Evolutionary conservation across 306 rosid genomes (phyloP).

Genomic region (Cicer bijugum): DNA sequence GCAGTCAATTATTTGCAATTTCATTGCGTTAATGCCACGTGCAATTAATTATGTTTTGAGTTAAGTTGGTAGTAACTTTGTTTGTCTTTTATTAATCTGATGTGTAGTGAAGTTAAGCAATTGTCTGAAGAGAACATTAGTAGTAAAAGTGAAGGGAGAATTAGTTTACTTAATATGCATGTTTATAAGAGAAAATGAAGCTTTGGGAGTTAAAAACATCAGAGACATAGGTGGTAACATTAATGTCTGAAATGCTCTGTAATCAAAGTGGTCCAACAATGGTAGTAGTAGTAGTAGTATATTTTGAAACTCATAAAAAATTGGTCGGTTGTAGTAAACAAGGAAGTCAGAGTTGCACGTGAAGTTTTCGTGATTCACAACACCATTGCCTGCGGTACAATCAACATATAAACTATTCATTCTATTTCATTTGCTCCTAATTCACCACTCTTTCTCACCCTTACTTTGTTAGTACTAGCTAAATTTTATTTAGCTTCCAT

Average conservation of each 20-base stretch:
- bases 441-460: neutral
- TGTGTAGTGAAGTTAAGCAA: slow-evolving; percentile 18
- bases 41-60: neutral
- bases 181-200: slow-evolving; percentile 44
- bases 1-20: neutral
- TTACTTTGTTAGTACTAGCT: neutral
- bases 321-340: slow-evolving; percentile 57
- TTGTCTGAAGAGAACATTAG: neutral
- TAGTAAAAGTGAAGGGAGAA: too few relatives aligned
- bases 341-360: slow-evolving; percentile 86
- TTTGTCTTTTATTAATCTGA: slow-evolving; percentile 12
- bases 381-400: slow-evolving; percentile 68
- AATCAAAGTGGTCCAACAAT: slow-evolving; percentile 58
- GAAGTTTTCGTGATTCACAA: slow-evolving; percentile 88
- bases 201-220: slow-evolving; percentile 47
- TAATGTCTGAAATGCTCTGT: slow-evolving; percentile 48
- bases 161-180: too few relatives aligned
- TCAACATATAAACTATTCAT: slow-evolving; percentile 43
- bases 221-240: slow-evolving; percentile 46
- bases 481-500: neutral
- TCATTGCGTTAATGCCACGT: too few relatives aligned
- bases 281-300: slow-evolving; percentile 7
- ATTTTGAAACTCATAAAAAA: slow-evolving; percentile 40
- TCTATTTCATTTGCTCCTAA: neutral
- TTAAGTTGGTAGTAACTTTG: neutral